These are phyloP conservation scores for Vitis labrusca DNA, from an alignment of 164 flowering plant genomes.

Conservation along the genomic window DNA sequence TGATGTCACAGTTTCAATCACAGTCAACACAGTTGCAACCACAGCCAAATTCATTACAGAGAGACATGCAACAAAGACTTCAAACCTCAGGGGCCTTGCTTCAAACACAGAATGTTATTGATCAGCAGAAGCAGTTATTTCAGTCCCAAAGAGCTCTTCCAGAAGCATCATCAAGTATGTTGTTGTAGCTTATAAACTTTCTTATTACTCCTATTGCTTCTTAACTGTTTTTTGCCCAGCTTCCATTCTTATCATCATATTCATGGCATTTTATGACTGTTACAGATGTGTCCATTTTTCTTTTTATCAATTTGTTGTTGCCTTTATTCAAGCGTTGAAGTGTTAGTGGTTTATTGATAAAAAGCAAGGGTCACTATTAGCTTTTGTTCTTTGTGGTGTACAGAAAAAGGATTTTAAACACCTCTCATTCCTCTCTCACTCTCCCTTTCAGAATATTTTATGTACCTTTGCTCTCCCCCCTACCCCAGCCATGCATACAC, in stretches of 20 bases:
- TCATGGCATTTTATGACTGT: not conserved
- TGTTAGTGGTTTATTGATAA: too few relatives aligned
- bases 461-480: too few relatives aligned
- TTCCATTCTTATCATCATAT: too few relatives aligned
- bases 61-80: slow-evolving; percentile 72
- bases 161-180: slow-evolving; percentile 79
- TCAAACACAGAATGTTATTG: slow-evolving; percentile 55
- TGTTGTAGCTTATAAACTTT: not conserved
- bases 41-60: slow-evolving; percentile 58
- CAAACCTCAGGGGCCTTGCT: slow-evolving; percentile 58
- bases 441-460: too few relatives aligned
- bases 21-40: slow-evolving; percentile 67
- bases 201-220: not conserved
- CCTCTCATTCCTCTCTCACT: too few relatives aligned
- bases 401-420: too few relatives aligned
- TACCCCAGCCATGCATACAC: too few relatives aligned
- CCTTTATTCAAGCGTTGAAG: too few relatives aligned
- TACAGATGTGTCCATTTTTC: not conserved
- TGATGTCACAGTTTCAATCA: slow-evolving; percentile 68
- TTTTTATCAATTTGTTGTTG: too few relatives aligned
- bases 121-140: slow-evolving; percentile 72
- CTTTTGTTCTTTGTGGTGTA: too few relatives aligned
- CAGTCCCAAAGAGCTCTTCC: slow-evolving; percentile 70
- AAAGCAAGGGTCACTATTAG: too few relatives aligned
- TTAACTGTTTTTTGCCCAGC: not conserved